Base-by-base conservation (phyloP, 257 asterid species). In the Scutellaria barbata region DNA sequence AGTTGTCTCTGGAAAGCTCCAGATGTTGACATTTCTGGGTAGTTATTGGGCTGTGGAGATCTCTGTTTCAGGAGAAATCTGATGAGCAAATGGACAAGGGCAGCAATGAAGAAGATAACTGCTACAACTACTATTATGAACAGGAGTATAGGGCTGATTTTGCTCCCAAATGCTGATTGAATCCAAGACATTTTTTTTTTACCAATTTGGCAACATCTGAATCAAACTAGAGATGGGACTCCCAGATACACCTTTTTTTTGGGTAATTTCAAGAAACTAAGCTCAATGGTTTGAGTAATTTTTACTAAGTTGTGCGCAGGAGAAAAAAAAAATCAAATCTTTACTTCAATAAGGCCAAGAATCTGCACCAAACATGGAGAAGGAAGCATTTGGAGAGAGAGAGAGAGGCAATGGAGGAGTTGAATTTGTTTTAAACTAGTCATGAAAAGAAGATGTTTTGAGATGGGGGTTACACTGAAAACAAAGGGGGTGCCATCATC, bases 1-100 rank as follows among this genome's bases (percentile, higher is more conserved):
- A 94, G 63, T 62, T 94, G 97, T 47, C 97, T 82, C 66, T 88
- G 97, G 67, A 85, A 81, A 25, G 88, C 76, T 12, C 83, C 88
- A 17, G 96, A 82, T 43, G 81, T 64, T 5, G 97, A 63, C 77
- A 74, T 63, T 59, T 84, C 88, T 0, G 81, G 87, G 72, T 77
- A 60, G 43, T 62, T 68, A 14, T 71, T 78, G 61, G 88, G 69
- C 18, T 70, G 81, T 25, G 82, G 50, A 16, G 83, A 66, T 74
- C 88, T 84, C 52, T 75, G 79, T 71, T 82, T 91, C 58, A 77
- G 74, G 16, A 94, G 78, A 69, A 84, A 84, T 33, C 84, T 80
- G 61, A 91, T 77, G 63, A 93, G 72, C 64, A 93, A 74, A 73
- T 90, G 92, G 46, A 90, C 68, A 25, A 88, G 68, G n/a, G 93